These are phyloP conservation scores for Wickerhamiella hasegawae DNA, from an alignment of 805 yeast genomes.

Conservation along the genomic window DNA sequence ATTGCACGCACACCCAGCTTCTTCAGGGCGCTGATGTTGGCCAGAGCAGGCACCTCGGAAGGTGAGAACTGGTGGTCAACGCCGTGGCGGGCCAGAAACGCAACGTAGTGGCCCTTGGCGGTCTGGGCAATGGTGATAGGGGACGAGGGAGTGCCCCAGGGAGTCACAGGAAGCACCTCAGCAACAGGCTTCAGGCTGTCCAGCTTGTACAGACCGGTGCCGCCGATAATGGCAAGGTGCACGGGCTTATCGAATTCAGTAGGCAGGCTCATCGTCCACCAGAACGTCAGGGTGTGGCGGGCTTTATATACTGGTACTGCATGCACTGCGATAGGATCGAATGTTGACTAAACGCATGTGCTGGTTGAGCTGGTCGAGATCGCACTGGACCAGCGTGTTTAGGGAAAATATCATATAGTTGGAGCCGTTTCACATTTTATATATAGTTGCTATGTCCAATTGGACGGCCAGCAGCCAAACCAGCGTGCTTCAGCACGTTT, in stretches of 20 bases:
- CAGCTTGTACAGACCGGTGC: conserved; percentile 90
- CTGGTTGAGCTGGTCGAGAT: too few relatives aligned
- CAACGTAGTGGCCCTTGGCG: conserved; percentile 61
- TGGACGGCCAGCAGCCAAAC: too few relatives aligned
- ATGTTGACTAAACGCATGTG: too few relatives aligned
- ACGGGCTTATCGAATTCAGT: conserved; percentile 30
- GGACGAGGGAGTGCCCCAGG: conserved; percentile 95
- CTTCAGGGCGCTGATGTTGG: conserved; percentile 93
- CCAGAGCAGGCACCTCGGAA: conserved; percentile 78
- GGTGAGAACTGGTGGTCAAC: conserved; percentile 79
- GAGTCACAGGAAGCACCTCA: conserved; percentile 64
- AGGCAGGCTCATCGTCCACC: conserved; percentile 1
- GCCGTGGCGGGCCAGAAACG: conserved; percentile 93
- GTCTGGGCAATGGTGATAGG: conserved; percentile 85
- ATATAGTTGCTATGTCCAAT: too few relatives aligned
- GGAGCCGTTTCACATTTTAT: too few relatives aligned
- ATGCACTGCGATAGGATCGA: too few relatives aligned
- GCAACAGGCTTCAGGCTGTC: conserved; percentile 78
- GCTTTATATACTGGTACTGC: too few relatives aligned
- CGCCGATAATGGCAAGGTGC: conserved; percentile 82
- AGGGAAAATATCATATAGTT: too few relatives aligned
- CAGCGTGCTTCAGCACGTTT: too few relatives aligned
- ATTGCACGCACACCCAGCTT: conserved; percentile 73
- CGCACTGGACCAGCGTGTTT: too few relatives aligned
- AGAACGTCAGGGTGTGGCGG: neutral